Conservation (phyloP, 352 stramenopile species). For the Phytophthora cactorum region DNA sequence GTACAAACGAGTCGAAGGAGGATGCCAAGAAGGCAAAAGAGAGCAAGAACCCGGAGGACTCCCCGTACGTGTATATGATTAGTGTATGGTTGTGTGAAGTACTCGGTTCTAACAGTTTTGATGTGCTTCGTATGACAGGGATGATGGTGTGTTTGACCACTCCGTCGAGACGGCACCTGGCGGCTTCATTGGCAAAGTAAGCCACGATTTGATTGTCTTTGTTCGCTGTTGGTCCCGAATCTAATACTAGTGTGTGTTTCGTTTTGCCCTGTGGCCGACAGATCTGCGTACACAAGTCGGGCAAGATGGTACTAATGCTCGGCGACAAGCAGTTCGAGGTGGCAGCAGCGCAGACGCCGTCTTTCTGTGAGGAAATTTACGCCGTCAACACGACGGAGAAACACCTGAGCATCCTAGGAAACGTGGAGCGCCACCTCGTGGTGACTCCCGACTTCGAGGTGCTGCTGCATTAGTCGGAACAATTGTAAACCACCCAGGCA, state of each 20-base stretch:
- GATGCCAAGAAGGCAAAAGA: slow-evolving; percentile 22
- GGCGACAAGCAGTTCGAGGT: slow-evolving; percentile 90
- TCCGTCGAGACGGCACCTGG: slow-evolving; percentile 73
- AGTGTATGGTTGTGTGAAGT: neutral
- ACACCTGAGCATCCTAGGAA: slow-evolving; percentile 77
- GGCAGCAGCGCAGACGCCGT: slow-evolving; percentile 75
- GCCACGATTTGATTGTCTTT: slow-evolving; percentile 6
- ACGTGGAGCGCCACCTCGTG: slow-evolving; percentile 79
- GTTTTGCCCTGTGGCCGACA: slow-evolving; percentile 15
- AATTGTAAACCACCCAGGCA: neutral
- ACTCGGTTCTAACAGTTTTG: slow-evolving; percentile 9
- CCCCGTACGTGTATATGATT: slow-evolving; percentile 18
- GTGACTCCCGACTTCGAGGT: slow-evolving; percentile 89
- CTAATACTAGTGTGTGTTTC: neutral
- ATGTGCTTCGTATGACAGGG: slow-evolving; percentile 27
- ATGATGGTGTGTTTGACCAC: slow-evolving; percentile 71
- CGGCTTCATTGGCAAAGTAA: slow-evolving; percentile 85
- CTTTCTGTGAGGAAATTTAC: slow-evolving; percentile 86
- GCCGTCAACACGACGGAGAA: slow-evolving; percentile 79
- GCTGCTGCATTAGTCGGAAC: slow-evolving; percentile 63
- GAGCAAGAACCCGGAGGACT: slow-evolving; percentile 31
- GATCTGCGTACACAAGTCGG: slow-evolving; percentile 86
- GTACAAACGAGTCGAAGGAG: slow-evolving; percentile 18
- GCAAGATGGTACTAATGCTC: slow-evolving; percentile 86
- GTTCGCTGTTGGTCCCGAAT: neutral